Evolutionary conservation across 1,284 basidiomycete genomes (phyloP), one percentile per base, ranked within the genome.

Genomic region (Trichosporon ovoides): DNA sequence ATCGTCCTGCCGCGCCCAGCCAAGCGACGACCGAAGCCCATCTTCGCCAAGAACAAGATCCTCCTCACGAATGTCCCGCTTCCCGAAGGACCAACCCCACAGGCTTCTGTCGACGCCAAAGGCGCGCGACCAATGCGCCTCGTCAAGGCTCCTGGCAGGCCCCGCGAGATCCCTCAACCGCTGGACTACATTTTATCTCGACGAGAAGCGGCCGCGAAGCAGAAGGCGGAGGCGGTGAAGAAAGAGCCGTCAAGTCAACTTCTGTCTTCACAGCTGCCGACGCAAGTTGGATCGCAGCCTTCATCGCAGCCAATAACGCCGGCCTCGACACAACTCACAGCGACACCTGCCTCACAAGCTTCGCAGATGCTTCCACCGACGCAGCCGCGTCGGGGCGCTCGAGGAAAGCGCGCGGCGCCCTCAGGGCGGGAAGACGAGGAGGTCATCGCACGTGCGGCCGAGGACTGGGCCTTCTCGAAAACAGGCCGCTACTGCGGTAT

Each of bases 1-100:
- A 48, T 48, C 14, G 18, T 48, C 24, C n/a, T 48, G 3, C 43
- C 22, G 7, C 43, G 22, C 2, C 24, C 43, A 24, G 18, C 43
- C 12, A 22, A 24, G 13, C 24, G 28, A 7, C 43, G 43, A 7
- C 13, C 43, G 3, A 48, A 48, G 43, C 43, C 43, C 2, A 31
- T 48, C 24, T 48, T 48, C 24, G 43, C 43, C 14, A 48, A 48
- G 43, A 48, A 48, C 24, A n/a, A 31, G 16, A 48, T 48, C n/a
- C 43, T 48, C 14, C 43, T 48, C 43, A 31, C 43, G 1, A n/a
- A 22, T 16, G 43, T 48, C 28, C 22, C 43, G 24, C 43, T 48
- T 5, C 43, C 43, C 14, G 43, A 48, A 7, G 43, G 43, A 5
- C 22, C 43, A 10, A 13, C 28, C 3, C 43, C 24, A 14, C 16